phyloP scores from a whole-genome alignment of 768 basidiomycete species.

The Suillus tomentosus region DNA sequence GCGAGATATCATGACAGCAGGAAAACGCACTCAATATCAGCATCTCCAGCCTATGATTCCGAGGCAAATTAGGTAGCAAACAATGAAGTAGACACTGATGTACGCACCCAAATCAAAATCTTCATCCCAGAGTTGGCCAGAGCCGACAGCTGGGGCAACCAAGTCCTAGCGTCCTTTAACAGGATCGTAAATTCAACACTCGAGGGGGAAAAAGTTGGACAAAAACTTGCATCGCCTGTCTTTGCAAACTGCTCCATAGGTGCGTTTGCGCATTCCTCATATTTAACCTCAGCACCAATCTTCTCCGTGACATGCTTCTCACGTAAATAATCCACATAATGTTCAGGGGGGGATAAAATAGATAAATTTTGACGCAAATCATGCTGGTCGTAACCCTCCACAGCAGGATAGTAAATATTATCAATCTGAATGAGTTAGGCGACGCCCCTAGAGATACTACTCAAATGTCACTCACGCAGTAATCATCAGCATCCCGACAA shows the following conservation, averaged over 20 bases:
- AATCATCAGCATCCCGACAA: constrained; percentile 52
- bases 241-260: constrained; percentile 41
- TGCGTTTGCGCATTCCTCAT: constrained; percentile 48
- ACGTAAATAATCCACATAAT: constrained; percentile 50
- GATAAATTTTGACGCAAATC: constrained; percentile 60
- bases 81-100: no score
- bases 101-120: constrained; percentile 42
- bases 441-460: background rate
- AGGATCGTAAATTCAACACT: constrained; percentile 7
- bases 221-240: constrained; percentile 57
- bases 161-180: constrained; percentile 37
- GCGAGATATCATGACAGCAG: background rate
- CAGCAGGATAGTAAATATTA: constrained; percentile 51
- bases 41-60: constrained; percentile 27
- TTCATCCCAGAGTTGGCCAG: constrained; percentile 39
- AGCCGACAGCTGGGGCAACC: constrained; percentile 38
- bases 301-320: constrained; percentile 36
- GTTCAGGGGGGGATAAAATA: constrained; percentile 56
- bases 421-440: constrained; percentile 34
- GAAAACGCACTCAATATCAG: constrained; percentile 28
- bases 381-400: constrained; percentile 53
- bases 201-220: background rate
- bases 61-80: background rate
- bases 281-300: constrained; percentile 56
- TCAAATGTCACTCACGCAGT: constrained; percentile 49